These are phyloP conservation scores for Alnus glutinosa DNA, from an alignment of 306 rosid species.

Conservation along the genomic window DNA sequence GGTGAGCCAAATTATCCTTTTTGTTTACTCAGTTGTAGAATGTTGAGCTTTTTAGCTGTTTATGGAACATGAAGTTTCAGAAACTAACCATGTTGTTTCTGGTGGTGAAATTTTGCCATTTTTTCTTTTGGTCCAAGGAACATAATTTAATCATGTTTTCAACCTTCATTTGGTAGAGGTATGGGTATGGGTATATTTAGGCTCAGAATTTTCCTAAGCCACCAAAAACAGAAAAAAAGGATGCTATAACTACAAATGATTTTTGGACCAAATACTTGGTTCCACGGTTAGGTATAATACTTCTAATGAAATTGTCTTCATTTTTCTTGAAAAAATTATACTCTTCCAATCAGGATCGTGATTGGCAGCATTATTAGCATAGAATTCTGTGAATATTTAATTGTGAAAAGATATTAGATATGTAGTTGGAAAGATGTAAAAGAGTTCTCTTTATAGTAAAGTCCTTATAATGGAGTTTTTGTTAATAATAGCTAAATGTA, in stretches of 20 bases:
- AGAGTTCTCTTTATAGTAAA: not conserved
- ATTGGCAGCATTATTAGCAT: not conserved
- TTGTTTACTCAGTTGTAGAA: constrained; percentile 6
- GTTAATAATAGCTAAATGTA: not conserved
- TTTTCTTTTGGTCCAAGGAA: too few species aligned
- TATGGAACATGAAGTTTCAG: not conserved
- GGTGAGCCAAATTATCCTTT: constrained; percentile 50
- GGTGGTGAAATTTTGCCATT: not conserved
- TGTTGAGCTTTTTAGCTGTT: constrained; percentile 2
- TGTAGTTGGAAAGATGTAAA: not conserved
- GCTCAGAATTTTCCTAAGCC: not conserved
- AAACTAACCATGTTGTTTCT: not conserved
- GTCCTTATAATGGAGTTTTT: not conserved
- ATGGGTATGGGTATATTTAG: not conserved
- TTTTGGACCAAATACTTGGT: not conserved
- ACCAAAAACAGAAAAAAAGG: not conserved
- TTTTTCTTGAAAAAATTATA: not conserved
- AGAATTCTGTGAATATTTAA: not conserved
- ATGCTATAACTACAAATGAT: not conserved
- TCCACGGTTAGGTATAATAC: not conserved
- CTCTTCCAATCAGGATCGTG: not conserved
- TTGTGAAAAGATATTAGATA: not conserved
- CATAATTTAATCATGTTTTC: too few species aligned
- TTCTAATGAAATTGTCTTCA: not conserved
- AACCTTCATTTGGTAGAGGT: not conserved